Base-by-base conservation (phyloP, 768 basidiomycete species). In the Naganishia friedmannii region DNA sequence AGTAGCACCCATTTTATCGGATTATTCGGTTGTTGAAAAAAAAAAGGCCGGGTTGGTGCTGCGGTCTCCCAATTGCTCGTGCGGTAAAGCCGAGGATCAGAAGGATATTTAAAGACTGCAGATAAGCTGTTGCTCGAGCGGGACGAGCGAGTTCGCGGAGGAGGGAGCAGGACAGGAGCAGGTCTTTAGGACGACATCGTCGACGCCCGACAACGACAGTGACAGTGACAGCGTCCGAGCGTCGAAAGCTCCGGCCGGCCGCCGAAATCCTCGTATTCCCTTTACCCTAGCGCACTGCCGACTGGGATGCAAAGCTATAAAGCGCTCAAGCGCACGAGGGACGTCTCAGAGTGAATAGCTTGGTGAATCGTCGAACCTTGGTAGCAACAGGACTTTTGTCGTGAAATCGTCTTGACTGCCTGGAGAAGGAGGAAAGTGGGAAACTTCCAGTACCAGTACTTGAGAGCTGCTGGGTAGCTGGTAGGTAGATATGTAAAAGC, bases 1-100 rank as follows among this genome's bases (percentile, higher is more conserved):
- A 83, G 88, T 86, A 71, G 86, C 90, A 87, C 94, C 94, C 94
- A 97, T 97, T 86, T 83, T 87, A 66, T 60, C 73, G 46, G 58
- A 70, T 73, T 72, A 75, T 76, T n/a, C 70, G 74, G 53, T 66
- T 74, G 68, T 73, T 75, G 75, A 31, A 53, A 39, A 70, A 56
- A 39, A 70, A 63, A 31, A 56, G 21, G 67, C 70, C 73, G n/a
- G n/a, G 71, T 75, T 15, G 60, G 60, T 63, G 39, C 60, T 63
- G 60, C 60, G 60, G 79, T 75, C 77, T 79, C 77, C 79, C 79
- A 78, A 77, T 74, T 76, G 74, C 75, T 69, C 70, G 69, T 63
- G 76, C 53, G 69, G 60, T 67, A 54, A 48, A 15, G 60, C 29
- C 60, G 60, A 75, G 73, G 72, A 39, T 75, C 77, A 74, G 77